Base-by-base conservation (phyloP, 2,329 filamentous ascomycete genomes). In the Paecilomyces formosus region DNA sequence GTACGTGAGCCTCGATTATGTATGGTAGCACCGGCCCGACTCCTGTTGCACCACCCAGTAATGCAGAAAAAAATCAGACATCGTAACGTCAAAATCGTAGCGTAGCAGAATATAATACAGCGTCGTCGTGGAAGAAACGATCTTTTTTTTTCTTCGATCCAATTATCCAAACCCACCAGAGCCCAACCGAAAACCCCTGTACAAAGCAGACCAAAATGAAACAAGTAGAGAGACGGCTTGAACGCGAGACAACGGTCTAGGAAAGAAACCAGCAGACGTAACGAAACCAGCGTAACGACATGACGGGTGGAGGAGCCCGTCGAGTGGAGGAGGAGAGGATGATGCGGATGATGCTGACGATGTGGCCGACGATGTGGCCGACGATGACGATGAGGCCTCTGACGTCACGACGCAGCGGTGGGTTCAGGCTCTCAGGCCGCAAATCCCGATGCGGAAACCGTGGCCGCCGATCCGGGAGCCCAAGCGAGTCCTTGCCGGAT, bases 71-170 rank as follows among this genome's bases (percentile, higher is more conserved):
- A 55, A 55, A 35, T 4, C 24, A 57, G 55, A 62, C 57, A 57
- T 60, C 50, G 55, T 33, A 57, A 59, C 62, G 59, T 64, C 60
- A 58, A 58, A 53, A 58, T 63, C 61, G 52, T 60, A 61, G 55
- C n/a, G n/a, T 26, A 26, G 24, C n/a, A 60, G n/a, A 33, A 60
- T 64, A 64, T 64, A 56, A 58, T 65, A 65, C 62, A 65, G 57
- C 60, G 55, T 60, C 18, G 50, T 52, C 50, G 26, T 28, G 7
- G 21, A 15, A 52, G 8, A 21, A 52, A 52, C 39, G n/a, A 18
- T 45, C 18, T 45, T 9, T 45, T 45, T 45, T 45, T n/a, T 45
- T 31, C 30, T 45, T 45, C 39, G 39, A 21, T 45, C 39, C 39
- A 18, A 8, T 15, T 15, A 45, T 45, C 35, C 13, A 5, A n/a